Evolutionary conservation across 202 grass and related monocot species (phyloP).

Genomic region (Zoysia matrella): DNA sequence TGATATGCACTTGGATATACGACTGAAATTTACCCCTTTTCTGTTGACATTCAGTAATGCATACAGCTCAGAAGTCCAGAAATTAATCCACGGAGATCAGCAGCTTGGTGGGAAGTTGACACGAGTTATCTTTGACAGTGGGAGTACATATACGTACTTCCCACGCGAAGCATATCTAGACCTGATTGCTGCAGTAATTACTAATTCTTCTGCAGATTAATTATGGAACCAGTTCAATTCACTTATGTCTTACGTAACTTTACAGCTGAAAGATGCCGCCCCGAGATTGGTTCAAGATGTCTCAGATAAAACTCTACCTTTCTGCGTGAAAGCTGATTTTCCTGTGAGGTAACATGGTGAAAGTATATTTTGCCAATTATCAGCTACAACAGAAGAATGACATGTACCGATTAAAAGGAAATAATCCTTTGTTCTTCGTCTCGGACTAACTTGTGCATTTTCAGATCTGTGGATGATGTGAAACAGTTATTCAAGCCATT

Average conservation of each 20-base stretch:
- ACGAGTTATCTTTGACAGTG: conserved; percentile 78
- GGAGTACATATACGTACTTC: conserved; percentile 84
- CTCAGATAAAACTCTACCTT: conserved; percentile 78
- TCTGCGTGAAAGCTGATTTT: conserved; percentile 78
- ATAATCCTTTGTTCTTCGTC: conserved; percentile 3
- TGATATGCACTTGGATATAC: background rate
- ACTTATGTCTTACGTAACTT: conserved; percentile 21
- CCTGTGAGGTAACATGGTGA: conserved; percentile 65
- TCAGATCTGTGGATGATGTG: conserved; percentile 84
- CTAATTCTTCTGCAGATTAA: conserved; percentile 25
- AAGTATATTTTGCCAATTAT: conserved; percentile 16
- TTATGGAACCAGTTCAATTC: conserved; percentile 7
- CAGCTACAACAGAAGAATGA: background rate
- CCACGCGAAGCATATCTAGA: conserved; percentile 63
- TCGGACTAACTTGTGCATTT: conserved; percentile 4
- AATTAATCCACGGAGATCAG: conserved; percentile 63
- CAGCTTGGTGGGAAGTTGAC: conserved; percentile 58
- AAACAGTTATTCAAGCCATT: conserved; percentile 76
- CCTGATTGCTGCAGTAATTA: conserved; percentile 69
- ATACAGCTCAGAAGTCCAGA: conserved; percentile 58
- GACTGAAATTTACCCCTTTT: conserved; percentile 9
- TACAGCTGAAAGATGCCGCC: conserved; percentile 61
- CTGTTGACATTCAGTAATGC: conserved; percentile 53
- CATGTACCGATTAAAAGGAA: background rate
- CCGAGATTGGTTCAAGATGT: conserved; percentile 64